Evolutionary conservation across 768 basidiomycete genomes (phyloP), one percentile per base, ranked within the genome.

Genomic region (Boletus tylopilopsis): DNA sequence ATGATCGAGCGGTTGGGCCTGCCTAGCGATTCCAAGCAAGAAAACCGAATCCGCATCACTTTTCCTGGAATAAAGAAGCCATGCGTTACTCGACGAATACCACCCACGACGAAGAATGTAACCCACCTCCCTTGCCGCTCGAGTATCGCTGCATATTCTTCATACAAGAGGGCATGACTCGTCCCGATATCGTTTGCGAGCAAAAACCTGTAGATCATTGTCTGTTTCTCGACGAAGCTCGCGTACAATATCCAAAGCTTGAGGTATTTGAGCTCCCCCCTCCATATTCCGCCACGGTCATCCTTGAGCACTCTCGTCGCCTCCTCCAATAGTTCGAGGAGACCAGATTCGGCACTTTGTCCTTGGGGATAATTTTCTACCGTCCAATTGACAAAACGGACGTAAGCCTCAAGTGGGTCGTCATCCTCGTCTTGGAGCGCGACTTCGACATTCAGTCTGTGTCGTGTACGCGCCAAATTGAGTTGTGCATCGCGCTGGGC

Each of bases 191-290:
- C 92, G 59, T 93, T 94, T 6, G 85, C 85, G 55, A 96, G 76
- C 64, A 97, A 69, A 70, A 94, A 98, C 55, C 82, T 79, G 75
- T 88, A 97, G 56, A 98, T 87, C 66, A 94, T 79, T 15, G 82
- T 81, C 35, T 93, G 87, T 62, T 83, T 83, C 71, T 97, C 94
- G 43, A 98, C 91, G 64, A 90, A 87, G 64, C 84, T 85, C 15
- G 94, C 89, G 66, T 97, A 99, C 40, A 93, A 80, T 43, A 93
- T 75, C 96, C 96, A 99, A 15, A 98, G 73, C 63, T 93, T 92
- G 47, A 98, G 77, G 67, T 97, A 96, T 50, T 89, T 83, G 51
- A 90, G 63, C 61, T 97, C 92, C 47, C 74, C 77, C 59, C 77
- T 78, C 81, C 91, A 97, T 53, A 74, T 74, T 0, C 86, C 84